Evolutionary conservation across 768 basidiomycete genomes (phyloP), one percentile per base, ranked within the genome.

Genomic region (Suillus cothurnatus): DNA sequence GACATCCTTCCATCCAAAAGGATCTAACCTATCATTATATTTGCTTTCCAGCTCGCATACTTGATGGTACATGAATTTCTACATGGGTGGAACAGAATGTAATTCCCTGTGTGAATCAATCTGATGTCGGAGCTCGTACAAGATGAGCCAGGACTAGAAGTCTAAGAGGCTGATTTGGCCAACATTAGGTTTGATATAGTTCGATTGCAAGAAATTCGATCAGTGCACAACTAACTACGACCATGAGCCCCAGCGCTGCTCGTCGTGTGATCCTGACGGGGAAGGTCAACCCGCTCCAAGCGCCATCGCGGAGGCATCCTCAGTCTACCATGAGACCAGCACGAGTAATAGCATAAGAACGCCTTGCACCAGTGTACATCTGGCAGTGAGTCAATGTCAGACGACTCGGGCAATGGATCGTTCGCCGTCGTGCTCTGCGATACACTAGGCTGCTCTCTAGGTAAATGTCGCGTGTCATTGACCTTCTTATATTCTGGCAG

Each of bases 11-110:
- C 62, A 55, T 63, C 62, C 43, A 64, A 64, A 15, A 62, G 43
- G 63, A 64, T 45, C 61, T 64, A 64, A 41, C 61, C 62, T 64
- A 64, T 45, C 61, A 47, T 49, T 11, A 59, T 59, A 59, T 47
- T 60, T 23, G 59, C 63, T 64, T 17, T 59, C 28, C 58, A 59
- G 19, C 19, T 59, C 26, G 58, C 58, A 59, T 59, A 28, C 26
- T 59, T 64, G 59, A 64, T 64, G 36, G 56, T 38, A 41, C 36
- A 28, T 60, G 62, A 58, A 61, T 63, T 63, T 61, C 36, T 63
- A 31, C 50, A 34, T 63, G 62, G 52, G 38, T 59, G 58, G 58
- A 58, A 39, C 52, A 53, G 52, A 32, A 32, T 53, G 6, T 8
- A 53, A 53, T 19, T 21, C 19, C 52, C 28, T 21, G 52, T 28